Conservation (phyloP, 257 asterid species). For the Solanum ahanhuiri region DNA sequence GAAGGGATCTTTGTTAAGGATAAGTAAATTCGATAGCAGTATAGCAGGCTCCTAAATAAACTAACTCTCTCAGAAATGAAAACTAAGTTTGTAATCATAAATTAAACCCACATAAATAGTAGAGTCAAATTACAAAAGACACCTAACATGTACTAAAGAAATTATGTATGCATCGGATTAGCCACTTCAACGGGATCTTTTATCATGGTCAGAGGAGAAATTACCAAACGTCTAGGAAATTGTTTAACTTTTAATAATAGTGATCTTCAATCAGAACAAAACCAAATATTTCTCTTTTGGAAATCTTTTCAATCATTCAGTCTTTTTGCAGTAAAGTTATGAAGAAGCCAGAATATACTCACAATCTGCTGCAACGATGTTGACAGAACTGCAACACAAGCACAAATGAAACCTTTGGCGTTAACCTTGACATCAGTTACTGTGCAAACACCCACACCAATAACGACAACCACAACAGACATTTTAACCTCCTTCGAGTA, state of each 20-base stretch:
- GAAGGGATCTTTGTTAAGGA: neutral
- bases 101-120: neutral
- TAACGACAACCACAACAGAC: conserved; percentile 81
- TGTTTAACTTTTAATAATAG: neutral
- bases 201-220: neutral
- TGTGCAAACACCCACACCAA: conserved; percentile 98
- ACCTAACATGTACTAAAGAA: neutral
- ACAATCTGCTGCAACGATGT: conserved; percentile 94
- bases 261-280: neutral
- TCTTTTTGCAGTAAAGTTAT: neutral
- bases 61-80: neutral
- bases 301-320: neutral
- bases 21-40: neutral
- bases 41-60: neutral
- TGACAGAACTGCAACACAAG: conserved; percentile 81
- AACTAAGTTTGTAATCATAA: neutral
- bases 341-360: conserved; percentile 23
- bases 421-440: conserved; percentile 94
- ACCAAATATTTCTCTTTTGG: neutral
- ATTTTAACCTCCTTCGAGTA: conserved; percentile 74
- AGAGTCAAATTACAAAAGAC: neutral
- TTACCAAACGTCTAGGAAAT: neutral
- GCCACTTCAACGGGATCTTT: neutral
- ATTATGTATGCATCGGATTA: neutral
- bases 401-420: conserved; percentile 75